Base-by-base conservation (phyloP, 177 flowering plant species). In the Telopea speciosissima region DNA sequence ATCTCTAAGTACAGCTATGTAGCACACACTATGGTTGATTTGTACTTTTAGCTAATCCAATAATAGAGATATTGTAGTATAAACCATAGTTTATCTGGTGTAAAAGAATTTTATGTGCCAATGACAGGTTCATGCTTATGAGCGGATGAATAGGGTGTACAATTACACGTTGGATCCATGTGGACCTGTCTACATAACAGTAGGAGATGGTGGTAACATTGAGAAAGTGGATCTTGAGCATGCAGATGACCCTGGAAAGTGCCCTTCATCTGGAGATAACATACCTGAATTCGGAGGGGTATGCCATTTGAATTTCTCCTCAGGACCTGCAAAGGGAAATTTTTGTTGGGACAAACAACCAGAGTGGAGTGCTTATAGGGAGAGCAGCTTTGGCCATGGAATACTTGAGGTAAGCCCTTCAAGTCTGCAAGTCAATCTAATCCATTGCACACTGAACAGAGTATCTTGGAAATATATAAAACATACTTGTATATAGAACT, bases 371-470 rank as follows among this genome's bases (percentile, higher is more conserved):
- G 98, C 98, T 19, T 87, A 76, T 66, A 83, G 98, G 75, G 98
- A 93, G 77, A 89, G 93, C 85, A 93, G 98, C 83, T 93, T 93
- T 76, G 98, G 98, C 17, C 98, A 93, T 84, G 97, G 98, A 71
- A 90, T 89, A 58, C 87, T 93, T 17, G 98, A 91, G 98, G 98
- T 90, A 76, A 19, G 19, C 1, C 73, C 23, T 9, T 56, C 19
- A 0, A 56, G n/a, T 17, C 61, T 56, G 8, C n/a, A 21, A 19
- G 0, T 16, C 8, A 7, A n/a, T 56, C 60, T 16, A 56, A 3
- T 19, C 21, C 60, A 21, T 19, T 56, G 8, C n/a, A 56, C 14
- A 13, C 19, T 45, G 19, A 45, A 13, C 17, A 45, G 14, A 16
- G 54, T 45, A 33, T 33, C 8, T 33, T 8, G 40, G 40, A 8